Evolutionary conservation across 208 protist genomes (phyloP), one percentile per base, ranked within the genome.

Genomic region (Blastocrithidia nonstop): DNA sequence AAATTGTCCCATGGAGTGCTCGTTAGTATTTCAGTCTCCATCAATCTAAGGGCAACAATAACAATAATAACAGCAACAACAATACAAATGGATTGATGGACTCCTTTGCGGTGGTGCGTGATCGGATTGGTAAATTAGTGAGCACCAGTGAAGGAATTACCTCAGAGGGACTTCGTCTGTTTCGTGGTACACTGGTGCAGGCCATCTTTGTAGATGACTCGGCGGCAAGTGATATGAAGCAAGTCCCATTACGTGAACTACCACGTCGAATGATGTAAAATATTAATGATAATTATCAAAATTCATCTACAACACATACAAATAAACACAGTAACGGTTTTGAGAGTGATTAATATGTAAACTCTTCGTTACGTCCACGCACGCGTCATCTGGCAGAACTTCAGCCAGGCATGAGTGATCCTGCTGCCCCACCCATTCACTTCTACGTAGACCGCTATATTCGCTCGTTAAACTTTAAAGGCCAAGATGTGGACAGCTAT

Each of bases 401-500:
- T 0, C 20, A 54, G n/a, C 50, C 48, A 5, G 68, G 65, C 3
- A 37, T 58, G 9, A 59, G 50, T 0, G 46, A 42, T 4, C 22
- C 59, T 3, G 26, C 51, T n/a, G 39, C 19, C 16, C 36, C 53
- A 15, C 59, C 63, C 19, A 19, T 85, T 11, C 57, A 50, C 15
- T 87, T 87, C 47, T 33, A 61, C 16, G 71, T 87, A 0, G 47
- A 67, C 20, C 52, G 59, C 19, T 80, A 72, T 44, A 46, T 91
- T 4, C 73, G 71, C 39, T 41, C 56, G 26, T 83, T 87, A 58
- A 50, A 52, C 19, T 85, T 71, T 55, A 77, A 72, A 35, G 61
- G 65, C 3, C 57, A 53, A 21, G 21, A 45, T n/a, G 75, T 82
- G 32, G 69, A 85, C 32, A 91, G 74, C 56, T 91, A 91, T 54